Conservation (phyloP, 108 stramenopile species). For the Skeletonema grethae region DNA sequence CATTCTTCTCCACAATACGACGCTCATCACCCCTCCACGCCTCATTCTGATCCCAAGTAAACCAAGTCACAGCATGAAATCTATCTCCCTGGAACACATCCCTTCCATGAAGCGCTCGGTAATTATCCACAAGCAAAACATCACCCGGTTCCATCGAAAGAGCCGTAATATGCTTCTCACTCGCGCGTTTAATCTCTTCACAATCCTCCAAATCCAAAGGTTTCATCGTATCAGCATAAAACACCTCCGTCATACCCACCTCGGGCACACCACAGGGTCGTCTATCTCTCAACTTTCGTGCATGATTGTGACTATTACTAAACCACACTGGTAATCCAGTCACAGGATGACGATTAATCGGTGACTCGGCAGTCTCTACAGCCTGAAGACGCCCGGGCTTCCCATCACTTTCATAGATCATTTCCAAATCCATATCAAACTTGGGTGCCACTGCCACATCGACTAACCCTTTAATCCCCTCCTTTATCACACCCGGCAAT, state of each 20-base stretch:
- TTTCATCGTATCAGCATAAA: constrained; percentile 90
- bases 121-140: constrained; percentile 91
- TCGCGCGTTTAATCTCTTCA: constrained; percentile 83
- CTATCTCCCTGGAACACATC: constrained; percentile 92
- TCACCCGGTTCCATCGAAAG: constrained; percentile 92
- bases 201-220: constrained; percentile 83
- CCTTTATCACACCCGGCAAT: constrained; percentile 67
- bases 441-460: constrained; percentile 87
- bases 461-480: constrained; percentile 73
- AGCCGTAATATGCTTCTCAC: constrained; percentile 89
- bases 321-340: constrained; percentile 91
- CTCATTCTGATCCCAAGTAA: constrained; percentile 87
- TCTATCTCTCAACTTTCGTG: constrained; percentile 83
- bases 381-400: constrained; percentile 86
- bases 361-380: constrained; percentile 80
- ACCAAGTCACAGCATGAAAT: constrained; percentile 91
- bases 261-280: constrained; percentile 90
- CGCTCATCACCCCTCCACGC: constrained; percentile 88
- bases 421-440: constrained; percentile 94
- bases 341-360: constrained; percentile 90
- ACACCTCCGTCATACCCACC: constrained; percentile 94
- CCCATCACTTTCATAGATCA: constrained; percentile 88
- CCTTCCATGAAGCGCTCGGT: constrained; percentile 89
- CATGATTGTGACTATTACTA: constrained; percentile 91
- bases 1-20: constrained; percentile 89